These are phyloP conservation scores for Scedosporium boydii DNA, from an alignment of 2,329 filamentous ascomycete species.

Conservation along the genomic window DNA sequence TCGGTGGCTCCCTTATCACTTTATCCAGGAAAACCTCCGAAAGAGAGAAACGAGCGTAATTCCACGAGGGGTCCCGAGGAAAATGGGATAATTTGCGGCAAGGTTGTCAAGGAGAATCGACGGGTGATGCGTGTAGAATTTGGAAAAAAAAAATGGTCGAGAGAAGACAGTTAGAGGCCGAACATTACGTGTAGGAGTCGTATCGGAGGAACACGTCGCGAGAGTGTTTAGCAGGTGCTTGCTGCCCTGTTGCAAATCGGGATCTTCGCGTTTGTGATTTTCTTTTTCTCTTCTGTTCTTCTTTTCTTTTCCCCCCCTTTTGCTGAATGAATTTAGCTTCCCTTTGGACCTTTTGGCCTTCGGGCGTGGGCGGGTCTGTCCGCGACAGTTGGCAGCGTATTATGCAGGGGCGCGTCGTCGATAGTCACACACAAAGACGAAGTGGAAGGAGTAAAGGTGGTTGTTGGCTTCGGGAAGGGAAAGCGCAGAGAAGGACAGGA, in stretches of 20 bases:
- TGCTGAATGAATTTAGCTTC: not conserved
- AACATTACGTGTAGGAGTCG: not conserved
- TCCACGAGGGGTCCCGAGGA: not conserved
- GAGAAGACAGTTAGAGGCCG: not conserved
- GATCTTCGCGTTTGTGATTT: not conserved
- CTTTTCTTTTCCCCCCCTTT: not conserved
- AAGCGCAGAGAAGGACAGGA: not conserved
- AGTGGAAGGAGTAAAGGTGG: not conserved
- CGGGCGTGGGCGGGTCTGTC: not conserved
- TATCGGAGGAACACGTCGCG: not conserved
- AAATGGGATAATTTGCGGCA: not conserved
- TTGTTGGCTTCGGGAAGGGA: too few species aligned
- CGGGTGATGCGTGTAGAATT: not conserved
- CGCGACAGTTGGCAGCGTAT: not conserved
- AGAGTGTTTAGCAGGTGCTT: not conserved
- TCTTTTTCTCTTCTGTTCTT: not conserved
- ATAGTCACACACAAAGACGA: not conserved
- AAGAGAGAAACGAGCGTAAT: not conserved
- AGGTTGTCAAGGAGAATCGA: not conserved
- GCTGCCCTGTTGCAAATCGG: not conserved
- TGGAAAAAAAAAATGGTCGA: not conserved
- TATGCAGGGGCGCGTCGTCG: not conserved
- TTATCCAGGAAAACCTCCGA: slow-evolving; percentile 1
- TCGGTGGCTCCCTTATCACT: not conserved
- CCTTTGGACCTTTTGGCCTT: not conserved